Evolutionary conservation across 768 basidiomycete species (phyloP).

Genomic region (Chalciporus piperatus): DNA sequence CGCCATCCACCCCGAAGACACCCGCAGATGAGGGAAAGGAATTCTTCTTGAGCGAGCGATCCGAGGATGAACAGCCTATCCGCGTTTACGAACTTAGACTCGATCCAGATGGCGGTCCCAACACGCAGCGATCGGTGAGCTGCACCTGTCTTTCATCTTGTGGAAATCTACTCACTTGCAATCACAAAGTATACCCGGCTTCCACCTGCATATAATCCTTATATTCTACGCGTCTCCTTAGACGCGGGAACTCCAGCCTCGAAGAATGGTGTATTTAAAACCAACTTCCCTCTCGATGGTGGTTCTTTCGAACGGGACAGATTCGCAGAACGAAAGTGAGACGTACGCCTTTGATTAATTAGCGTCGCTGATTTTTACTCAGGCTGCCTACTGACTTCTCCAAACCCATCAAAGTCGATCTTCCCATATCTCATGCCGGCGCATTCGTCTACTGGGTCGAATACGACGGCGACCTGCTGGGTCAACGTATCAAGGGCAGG

Average conservation of each 20-base stretch:
- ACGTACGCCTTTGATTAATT: not conserved
- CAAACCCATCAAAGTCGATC: conserved; percentile 89
- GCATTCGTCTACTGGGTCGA: conserved; percentile 96
- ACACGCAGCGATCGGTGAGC: conserved; percentile 78
- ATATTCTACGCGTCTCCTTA: conserved; percentile 86
- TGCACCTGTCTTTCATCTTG: not conserved
- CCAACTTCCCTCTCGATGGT: conserved; percentile 95
- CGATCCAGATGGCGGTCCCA: conserved; percentile 89
- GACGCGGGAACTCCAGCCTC: conserved; percentile 91
- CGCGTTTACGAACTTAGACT: conserved; percentile 84
- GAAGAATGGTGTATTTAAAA: conserved; percentile 89
- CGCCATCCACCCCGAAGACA: conserved; percentile 68
- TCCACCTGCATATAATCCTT: conserved; percentile 85
- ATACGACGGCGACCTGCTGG: conserved; percentile 63
- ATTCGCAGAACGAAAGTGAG: conserved; percentile 76
- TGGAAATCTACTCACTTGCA: conserved; percentile 10
- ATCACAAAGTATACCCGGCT: conserved; percentile 84
- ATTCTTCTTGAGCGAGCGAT: conserved; percentile 67
- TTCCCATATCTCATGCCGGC: conserved; percentile 95
- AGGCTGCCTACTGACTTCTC: conserved; percentile 86
- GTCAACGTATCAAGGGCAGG: conserved; percentile 71
- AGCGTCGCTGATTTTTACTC: conserved; percentile 15
- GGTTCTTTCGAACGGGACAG: conserved; percentile 75
- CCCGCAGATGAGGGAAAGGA: conserved; percentile 91
- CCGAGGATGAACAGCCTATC: conserved; percentile 59